phyloP scores from a whole-genome alignment of 2,329 filamentous ascomycete species.

The Achaetomium macrosporum region DNA sequence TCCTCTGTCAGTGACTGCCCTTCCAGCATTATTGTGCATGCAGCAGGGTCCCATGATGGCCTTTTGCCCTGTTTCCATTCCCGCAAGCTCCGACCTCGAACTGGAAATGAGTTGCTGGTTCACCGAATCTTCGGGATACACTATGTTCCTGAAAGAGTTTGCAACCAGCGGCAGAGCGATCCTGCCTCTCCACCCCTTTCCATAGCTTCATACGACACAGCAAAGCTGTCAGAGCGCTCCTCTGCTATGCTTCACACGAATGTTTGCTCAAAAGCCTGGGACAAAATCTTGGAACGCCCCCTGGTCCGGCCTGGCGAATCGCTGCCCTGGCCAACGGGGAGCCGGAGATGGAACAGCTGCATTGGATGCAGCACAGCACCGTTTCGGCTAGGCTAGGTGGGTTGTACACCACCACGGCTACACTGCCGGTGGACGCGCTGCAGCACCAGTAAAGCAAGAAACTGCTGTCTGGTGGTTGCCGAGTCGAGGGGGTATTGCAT shows the following conservation, averaged over 20 bases:
- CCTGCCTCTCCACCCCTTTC: too few species aligned
- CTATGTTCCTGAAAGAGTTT: too few species aligned
- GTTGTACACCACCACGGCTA: neutral
- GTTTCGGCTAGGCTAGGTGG: neutral
- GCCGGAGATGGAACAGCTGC: conserved; percentile 4
- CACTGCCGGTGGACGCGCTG: neutral
- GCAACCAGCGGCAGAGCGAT: too few species aligned
- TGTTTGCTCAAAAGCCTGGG: conserved; percentile 3
- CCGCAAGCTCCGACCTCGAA: too few species aligned
- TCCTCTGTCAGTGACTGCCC: too few species aligned
- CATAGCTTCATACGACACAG: too few species aligned
- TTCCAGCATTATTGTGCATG: too few species aligned
- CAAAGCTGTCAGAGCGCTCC: neutral
- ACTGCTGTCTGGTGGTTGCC: neutral
- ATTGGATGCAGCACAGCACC: neutral
- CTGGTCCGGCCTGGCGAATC: conserved; percentile 1
- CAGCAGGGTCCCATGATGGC: too few species aligned
- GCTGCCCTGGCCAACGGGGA: conserved; percentile 7
- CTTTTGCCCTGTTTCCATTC: too few species aligned
- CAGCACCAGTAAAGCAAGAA: neutral
- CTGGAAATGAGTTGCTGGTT: too few species aligned
- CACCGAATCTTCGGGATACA: too few species aligned
- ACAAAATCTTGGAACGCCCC: conserved; percentile 10
- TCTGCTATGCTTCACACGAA: neutral
- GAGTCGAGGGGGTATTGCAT: neutral